Evolutionary conservation across 352 stramenopile species (phyloP), one percentile per base, ranked within the genome.

Genomic region (Phytophthora cryptogea): DNA sequence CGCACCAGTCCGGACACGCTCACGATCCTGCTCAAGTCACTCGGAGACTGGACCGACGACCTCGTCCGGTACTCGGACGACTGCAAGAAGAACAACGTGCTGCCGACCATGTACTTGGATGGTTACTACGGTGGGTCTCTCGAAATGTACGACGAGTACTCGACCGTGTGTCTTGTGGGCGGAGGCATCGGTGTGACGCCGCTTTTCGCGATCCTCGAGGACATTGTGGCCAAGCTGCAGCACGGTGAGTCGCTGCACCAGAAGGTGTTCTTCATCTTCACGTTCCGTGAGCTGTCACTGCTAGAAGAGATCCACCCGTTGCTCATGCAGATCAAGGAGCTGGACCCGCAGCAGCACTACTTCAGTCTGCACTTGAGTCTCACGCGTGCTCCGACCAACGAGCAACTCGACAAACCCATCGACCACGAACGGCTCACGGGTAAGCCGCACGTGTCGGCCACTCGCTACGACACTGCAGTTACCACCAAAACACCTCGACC

Each of bases 181-280:
- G 20, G 20, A 23, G 20, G 20, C 20, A 23, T 23, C 20, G 20
- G 20, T 23, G 67, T 68, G 5, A 80, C 78, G 0, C 75, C 78
- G 2, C 32, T 86, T 13, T 63, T 88, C 9, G 58, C 69, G 0
- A 79, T 84, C 16, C 59, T 87, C 4, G 72, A 87, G 20, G 74
- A 83, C 41, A 66, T 83, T 2, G 67, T 64, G 8, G 52, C 59
- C 4, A 62, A 68, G 17, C 39, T 69, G 9, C 46, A 44, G 9
- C 31, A 52, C 2, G 46, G 67, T 48, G 32, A 45, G n/a, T 0
- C 26, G 1, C 9, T 64, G 11, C 33, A 5, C 5, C 68, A 79
- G 32, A 65, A 66, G 14, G 58, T 85, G 3, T 63, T 70, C 37
- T 80, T 81, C 45, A 56, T 85, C 48, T 80, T 85, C 39, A 50